Percentiles rank a stretch among this genome's conserved stretches.
Conservation (phyloP, 129 eudicot species). For the Flaveria sonorensis region DNA sequence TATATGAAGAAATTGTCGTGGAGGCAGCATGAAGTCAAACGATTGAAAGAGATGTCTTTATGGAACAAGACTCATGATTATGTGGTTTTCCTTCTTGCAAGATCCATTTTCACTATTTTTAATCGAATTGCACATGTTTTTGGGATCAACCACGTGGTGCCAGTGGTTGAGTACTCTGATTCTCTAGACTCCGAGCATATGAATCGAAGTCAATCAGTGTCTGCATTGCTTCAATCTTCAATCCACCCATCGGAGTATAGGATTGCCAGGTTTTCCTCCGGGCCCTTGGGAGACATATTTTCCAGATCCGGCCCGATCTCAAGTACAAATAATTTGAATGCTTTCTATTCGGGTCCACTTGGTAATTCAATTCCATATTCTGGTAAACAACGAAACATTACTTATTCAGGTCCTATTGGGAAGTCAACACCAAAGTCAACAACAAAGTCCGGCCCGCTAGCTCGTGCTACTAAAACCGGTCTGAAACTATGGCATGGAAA, state of each 20-base stretch:
- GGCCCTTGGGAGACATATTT: constrained; percentile 37
- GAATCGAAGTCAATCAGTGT: constrained; percentile 48
- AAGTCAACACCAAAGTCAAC: constrained; percentile 37
- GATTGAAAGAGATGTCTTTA: constrained; percentile 59
- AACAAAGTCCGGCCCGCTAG: constrained; percentile 48
- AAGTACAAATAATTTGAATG: constrained; percentile 34
- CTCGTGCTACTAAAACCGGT: constrained; percentile 42
- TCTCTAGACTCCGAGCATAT: constrained; percentile 40
- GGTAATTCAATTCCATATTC: constrained; percentile 30
- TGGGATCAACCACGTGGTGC: constrained; percentile 54
- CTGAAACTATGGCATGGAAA: constrained; percentile 47
- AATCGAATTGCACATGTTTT: constrained; percentile 62
- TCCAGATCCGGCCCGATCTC: constrained; percentile 51
- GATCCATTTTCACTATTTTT: constrained; percentile 63
- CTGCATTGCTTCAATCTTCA: constrained; percentile 58
- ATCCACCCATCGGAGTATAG: constrained; percentile 64
- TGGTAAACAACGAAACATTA: constrained; percentile 23
- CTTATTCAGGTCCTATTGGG: constrained; percentile 41
- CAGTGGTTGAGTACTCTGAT: constrained; percentile 41
- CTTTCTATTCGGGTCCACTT: constrained; percentile 62
- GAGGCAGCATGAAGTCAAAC: constrained; percentile 69
- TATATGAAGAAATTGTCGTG: constrained; percentile 55
- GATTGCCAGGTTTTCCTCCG: constrained; percentile 46
- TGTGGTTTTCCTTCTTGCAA: constrained; percentile 57
- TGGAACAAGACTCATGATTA: constrained; percentile 77